A percentile compares a stretch with the other conserved stretches of the same genome.
These are phyloP conservation scores for Pichia heedii DNA, from an alignment of 805 yeast genomes.

Conservation along the genomic window DNA sequence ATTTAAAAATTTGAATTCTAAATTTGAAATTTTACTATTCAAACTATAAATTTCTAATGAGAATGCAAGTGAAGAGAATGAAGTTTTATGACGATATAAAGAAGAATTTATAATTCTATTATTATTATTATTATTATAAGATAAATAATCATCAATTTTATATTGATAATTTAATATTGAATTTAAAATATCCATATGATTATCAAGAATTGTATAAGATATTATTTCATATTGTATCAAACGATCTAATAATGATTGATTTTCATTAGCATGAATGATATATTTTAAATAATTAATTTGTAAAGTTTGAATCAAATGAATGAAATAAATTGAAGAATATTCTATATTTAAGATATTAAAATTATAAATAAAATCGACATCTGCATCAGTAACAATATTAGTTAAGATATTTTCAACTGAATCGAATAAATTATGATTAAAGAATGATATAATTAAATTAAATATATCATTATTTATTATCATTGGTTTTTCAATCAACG, in stretches of 20 bases:
- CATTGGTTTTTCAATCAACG: constrained; percentile 18
- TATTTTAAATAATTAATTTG: constrained; percentile 18
- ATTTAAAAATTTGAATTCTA: constrained; percentile 35
- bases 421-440: constrained; percentile 22
- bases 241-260: constrained; percentile 11
- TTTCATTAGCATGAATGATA: constrained; percentile 9
- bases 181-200: constrained; percentile 12
- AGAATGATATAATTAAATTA: constrained; percentile 15
- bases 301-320: constrained; percentile 19
- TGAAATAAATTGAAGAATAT: constrained; percentile 24
- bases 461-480: constrained; percentile 17
- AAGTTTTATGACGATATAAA: constrained; percentile 20
- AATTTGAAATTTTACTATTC: constrained; percentile 39
- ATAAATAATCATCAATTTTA: constrained; percentile 16
- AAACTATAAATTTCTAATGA: constrained; percentile 55
- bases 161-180: constrained; percentile 13
- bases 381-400: constrained; percentile 12
- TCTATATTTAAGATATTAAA: constrained; percentile 27
- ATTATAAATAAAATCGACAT: constrained; percentile 18
- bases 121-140: constrained; percentile 13
- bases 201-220: constrained; percentile 5
- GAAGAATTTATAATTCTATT: constrained; percentile 20
- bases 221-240: constrained; percentile 11
- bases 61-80: constrained; percentile 17
- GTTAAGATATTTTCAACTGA: constrained; percentile 15